phyloP scores from a whole-genome alignment of 202 grass and related monocot genomes.

The Carex arenaria region DNA sequence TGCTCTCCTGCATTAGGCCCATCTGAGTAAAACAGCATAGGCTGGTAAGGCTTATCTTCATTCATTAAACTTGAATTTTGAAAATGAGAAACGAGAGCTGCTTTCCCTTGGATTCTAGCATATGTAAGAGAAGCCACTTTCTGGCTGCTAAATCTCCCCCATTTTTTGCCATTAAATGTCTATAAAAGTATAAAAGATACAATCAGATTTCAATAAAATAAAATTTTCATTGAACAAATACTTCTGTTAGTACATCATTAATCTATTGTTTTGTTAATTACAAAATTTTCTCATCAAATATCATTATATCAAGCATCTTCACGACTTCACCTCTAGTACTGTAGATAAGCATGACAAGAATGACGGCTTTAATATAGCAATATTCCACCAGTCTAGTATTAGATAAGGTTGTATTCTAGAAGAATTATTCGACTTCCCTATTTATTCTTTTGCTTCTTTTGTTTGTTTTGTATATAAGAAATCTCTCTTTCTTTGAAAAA shows the following conservation, averaged over 20 bases:
- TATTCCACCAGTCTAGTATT: background rate
- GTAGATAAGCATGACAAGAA: background rate
- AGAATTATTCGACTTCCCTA: background rate
- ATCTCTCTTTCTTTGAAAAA: background rate
- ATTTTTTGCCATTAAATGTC: constrained; percentile 90
- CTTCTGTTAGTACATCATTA: background rate
- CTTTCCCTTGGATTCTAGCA: constrained; percentile 84
- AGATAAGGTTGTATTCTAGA: background rate
- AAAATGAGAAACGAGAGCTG: constrained; percentile 78
- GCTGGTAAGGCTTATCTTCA: constrained; percentile 81
- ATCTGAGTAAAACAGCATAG: constrained; percentile 87
- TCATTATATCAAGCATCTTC: background rate
- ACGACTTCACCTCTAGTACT: background rate
- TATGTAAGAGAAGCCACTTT: constrained; percentile 95
- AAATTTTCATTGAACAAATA: background rate
- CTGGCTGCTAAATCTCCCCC: constrained; percentile 94
- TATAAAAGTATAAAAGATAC: constrained; percentile 48
- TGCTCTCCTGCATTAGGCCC: constrained; percentile 81
- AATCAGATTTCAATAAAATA: background rate
- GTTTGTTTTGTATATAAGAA: background rate
- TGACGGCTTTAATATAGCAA: background rate
- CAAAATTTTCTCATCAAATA: background rate
- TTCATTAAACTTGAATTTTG: constrained; percentile 99
- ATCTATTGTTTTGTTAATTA: background rate
- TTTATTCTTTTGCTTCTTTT: background rate